A percentile compares a stretch with the other conserved stretches of the same genome.
These are phyloP conservation scores for Brasilioporus rufonigricans DNA, from an alignment of 768 basidiomycete genomes.

Conservation along the genomic window DNA sequence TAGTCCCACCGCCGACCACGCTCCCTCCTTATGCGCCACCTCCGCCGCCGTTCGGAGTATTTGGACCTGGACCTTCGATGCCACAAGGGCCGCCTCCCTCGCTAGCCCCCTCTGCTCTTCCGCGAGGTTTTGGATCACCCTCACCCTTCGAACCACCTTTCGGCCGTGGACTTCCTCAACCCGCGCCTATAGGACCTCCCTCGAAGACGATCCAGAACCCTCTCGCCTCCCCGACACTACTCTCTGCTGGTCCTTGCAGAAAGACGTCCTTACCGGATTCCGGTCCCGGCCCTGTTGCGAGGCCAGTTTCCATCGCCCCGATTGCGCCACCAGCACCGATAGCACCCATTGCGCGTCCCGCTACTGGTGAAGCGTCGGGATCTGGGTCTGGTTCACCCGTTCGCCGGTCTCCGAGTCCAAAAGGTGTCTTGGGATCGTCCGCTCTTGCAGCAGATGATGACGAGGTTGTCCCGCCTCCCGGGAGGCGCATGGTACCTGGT, in stretches of 20 bases:
- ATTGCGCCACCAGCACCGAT: constrained; percentile 56
- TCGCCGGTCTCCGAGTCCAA: constrained; percentile 52
- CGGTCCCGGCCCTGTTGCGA: constrained; percentile 60
- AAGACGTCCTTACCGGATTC: constrained; percentile 43
- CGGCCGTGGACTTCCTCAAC: constrained; percentile 40
- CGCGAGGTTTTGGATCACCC: constrained; percentile 49
- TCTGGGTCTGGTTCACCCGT: constrained; percentile 63
- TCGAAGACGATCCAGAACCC: constrained; percentile 36
- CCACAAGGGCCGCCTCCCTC: constrained; percentile 42
- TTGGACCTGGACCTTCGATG: constrained; percentile 44
- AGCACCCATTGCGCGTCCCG: constrained; percentile 57
- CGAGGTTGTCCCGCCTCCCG: constrained; percentile 61
- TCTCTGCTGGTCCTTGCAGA: constrained; percentile 49
- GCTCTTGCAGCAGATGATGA: constrained; percentile 79
- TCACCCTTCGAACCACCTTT: constrained; percentile 53
- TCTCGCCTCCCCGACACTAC: constrained; percentile 36
- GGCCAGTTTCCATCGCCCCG: constrained; percentile 34
- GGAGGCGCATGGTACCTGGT: constrained; percentile 40
- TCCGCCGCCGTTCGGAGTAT: constrained; percentile 50
- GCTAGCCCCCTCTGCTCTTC: constrained; percentile 53
- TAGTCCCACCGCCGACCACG: constrained; percentile 40
- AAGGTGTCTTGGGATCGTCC: constrained; percentile 71
- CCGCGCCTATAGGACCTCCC: constrained; percentile 58
- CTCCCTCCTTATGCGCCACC: constrained; percentile 58
- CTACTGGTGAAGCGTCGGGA: constrained; percentile 39